Base-by-base conservation (phyloP, 2,329 filamentous ascomycete genomes). In the Lecanosticta acicola region DNA sequence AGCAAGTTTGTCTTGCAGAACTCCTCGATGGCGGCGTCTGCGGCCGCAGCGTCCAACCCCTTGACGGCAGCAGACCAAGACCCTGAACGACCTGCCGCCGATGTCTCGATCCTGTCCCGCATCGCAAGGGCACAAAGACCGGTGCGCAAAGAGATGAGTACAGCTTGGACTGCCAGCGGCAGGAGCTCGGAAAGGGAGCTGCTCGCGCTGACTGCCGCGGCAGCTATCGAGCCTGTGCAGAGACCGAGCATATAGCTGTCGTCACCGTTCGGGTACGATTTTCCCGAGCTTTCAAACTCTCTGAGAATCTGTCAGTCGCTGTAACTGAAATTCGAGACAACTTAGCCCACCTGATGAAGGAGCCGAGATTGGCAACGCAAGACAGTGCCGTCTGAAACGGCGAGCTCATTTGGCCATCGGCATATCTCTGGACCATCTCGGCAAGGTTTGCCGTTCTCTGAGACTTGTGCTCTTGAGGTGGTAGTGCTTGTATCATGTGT, bases 81-180 rank as follows among this genome's bases (percentile, higher is more conserved):
- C n/a, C n/a, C n/a, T n/a, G n/a, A n/a, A n/a, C n/a, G n/a, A n/a
- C n/a, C n/a, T n/a, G n/a, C n/a, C n/a, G n/a, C n/a, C n/a, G n/a
- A n/a, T n/a, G n/a, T n/a, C n/a, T n/a, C n/a, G n/a, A n/a, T n/a
- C n/a, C n/a, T n/a, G n/a, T 58, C 54, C 11, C 41, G 67, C 65
- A 39, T 66, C 53, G 37, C 45, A 57, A 3, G 61, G 49, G 24
- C 24, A 40, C 32, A 16, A 48, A 36, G 41, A 66, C 34, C 73
- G 2, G 76, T 59, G 0, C 73, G 64, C 45, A 77, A 76, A 1
- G 75, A 69, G 1, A 68, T 39, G 3, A 55, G 32, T 3, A 71
- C 71, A 9, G 64, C 60, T 24, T 73, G 41, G 13, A 54, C 37
- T 19, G 45, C 57, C 3, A 52, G 29, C 17, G 48, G 43, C n/a